Base-by-base conservation (phyloP, 129 eudicot species). In the Artemisia tridentata region DNA sequence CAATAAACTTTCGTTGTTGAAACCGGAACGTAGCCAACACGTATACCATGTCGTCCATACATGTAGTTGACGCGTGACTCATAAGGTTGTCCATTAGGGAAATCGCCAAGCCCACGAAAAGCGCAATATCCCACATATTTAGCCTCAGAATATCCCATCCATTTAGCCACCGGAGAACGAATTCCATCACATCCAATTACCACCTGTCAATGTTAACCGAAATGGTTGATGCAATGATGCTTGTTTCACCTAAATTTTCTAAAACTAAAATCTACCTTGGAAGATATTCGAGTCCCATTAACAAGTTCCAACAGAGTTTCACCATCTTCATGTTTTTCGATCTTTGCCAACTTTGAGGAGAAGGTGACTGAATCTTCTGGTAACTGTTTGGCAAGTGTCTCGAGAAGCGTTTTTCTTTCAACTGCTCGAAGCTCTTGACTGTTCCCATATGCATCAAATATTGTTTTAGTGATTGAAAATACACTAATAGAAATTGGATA, bases 341-440 rank as follows among this genome's bases (percentile, higher is more conserved):
- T 86, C 47, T 65, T 82, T 19, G 80, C 78, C 41, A 93, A 67
- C 79, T 90, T 93, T 27, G 99, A 90, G 60, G 92, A 87, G 73
- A 80, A 93, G 29, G 70, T 63, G 19, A 93, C 83, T 16, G 87
- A 48, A 62, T 75, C 77, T 51, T 60, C 71, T 16, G 97, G 96
- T 14, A 93, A 86, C 71, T 88, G 85, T 76, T 79, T 84, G 9
- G 96, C 93, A 17, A 93, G 89, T 46, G 93, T 82, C 67, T 87
- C 92, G 69, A 90, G 72, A 53, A 93, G 90, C 54, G 81, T 71
- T 72, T 86, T 75, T 74, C 98, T 84, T 76, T 93, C 98, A 45
- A 93, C 96, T 29, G 96, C 89, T 21, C 98, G 96, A 27, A 90
- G 97, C 75, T 93, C 98, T 90, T 90, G 97, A 69, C 97, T 93